Percentiles rank a stretch among this genome's conserved stretches.
These are phyloP conservation scores for Fusarium acutatum DNA, from an alignment of 2,329 filamentous ascomycete species.

Conservation along the genomic window DNA sequence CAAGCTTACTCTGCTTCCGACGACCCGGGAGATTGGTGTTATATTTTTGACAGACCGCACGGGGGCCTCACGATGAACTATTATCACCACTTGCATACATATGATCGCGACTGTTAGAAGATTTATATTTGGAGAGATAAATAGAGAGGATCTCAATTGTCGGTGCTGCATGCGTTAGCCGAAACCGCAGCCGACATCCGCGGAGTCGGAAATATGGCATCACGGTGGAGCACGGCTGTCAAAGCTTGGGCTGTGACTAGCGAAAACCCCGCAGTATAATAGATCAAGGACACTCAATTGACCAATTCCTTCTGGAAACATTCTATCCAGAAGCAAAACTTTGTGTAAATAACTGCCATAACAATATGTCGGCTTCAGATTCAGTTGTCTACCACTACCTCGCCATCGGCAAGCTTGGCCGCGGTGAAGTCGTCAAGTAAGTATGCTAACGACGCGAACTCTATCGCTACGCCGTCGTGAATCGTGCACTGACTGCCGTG, in stretches of 20 bases:
- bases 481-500: no score
- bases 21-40: not conserved
- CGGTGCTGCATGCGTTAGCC: not conserved
- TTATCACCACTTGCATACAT: not conserved
- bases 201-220: not conserved
- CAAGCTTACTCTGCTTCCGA: not conserved
- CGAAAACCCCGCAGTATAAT: not conserved
- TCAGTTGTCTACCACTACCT: conserved; percentile 15
- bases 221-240: not conserved
- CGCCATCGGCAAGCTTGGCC: conserved; percentile 16
- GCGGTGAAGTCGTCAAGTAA: conserved; percentile 12
- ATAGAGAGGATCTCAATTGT: rapidly evolving
- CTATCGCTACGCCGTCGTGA: no score
- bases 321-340: not conserved
- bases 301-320: not conserved
- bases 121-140: rapidly evolving
- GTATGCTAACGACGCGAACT: no score
- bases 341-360: no score
- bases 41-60: not conserved
- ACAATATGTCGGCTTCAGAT: not conserved
- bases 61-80: rapidly evolving
- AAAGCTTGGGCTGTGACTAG: not conserved
- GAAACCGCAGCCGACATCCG: not conserved
- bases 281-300: not conserved
- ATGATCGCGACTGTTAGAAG: not conserved